phyloP scores from a whole-genome alignment of 2,329 filamentous ascomycete genomes.

The Chalara sp. region DNA sequence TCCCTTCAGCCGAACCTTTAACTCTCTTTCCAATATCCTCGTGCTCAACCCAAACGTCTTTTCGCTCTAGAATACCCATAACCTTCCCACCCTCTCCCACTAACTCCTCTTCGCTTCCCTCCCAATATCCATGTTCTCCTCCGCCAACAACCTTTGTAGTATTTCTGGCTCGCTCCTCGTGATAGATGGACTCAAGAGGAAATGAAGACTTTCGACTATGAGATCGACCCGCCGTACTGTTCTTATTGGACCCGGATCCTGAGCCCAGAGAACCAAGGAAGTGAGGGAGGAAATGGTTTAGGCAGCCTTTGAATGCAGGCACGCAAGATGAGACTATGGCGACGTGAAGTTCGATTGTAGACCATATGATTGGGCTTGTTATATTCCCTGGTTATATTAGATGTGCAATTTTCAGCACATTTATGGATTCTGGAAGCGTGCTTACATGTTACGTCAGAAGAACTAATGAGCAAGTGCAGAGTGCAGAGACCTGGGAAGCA shows the following conservation, averaged over 20 bases:
- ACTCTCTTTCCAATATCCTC: background rate
- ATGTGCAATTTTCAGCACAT: background rate
- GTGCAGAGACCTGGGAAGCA: background rate
- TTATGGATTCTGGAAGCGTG: background rate
- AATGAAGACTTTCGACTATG: no score
- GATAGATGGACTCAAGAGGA: background rate
- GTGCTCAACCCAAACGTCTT: background rate
- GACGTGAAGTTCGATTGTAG: background rate
- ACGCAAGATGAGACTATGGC: background rate
- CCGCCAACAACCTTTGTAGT: background rate
- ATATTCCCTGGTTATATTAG: background rate
- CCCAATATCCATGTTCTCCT: background rate
- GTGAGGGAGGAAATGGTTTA: background rate
- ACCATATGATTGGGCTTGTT: background rate
- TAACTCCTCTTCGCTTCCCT: background rate
- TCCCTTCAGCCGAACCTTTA: no score
- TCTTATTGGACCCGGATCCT: background rate
- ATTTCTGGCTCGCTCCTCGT: background rate
- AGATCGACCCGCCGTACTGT: background rate
- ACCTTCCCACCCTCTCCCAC: background rate
- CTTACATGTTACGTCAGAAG: background rate
- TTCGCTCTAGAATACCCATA: background rate
- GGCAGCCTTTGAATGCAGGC: background rate
- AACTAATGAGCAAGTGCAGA: background rate
- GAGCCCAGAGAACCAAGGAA: background rate